These are phyloP conservation scores for Extremus antarcticus DNA, from an alignment of 495 filamentous ascomycete species.

Conservation along the genomic window DNA sequence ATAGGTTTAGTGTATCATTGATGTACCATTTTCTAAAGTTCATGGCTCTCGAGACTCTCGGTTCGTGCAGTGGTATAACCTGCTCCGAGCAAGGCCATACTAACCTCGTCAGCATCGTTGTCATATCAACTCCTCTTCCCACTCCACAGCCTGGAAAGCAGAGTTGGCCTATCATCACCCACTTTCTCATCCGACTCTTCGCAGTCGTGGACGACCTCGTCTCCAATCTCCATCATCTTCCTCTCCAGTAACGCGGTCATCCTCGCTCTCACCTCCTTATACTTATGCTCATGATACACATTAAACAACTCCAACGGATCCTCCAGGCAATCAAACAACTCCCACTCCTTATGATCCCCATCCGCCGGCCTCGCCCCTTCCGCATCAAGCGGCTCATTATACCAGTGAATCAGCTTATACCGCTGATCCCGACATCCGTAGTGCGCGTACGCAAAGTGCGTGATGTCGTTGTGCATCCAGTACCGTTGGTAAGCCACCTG, in stretches of 20 bases:
- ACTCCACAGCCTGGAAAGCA: background rate
- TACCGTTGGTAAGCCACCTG: constrained; percentile 39
- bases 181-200: background rate
- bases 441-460: constrained; percentile 34
- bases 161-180: background rate
- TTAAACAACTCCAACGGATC: constrained; percentile 40
- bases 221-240: constrained; percentile 37
- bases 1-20: constrained; percentile 1
- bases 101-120: no score
- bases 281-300: constrained; percentile 27
- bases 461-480: constrained; percentile 38
- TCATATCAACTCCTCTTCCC: background rate
- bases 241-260: constrained; percentile 33
- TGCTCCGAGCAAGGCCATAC: no score
- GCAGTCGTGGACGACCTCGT: constrained; percentile 28
- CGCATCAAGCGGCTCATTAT: constrained; percentile 27
- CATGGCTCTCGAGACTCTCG: no score
- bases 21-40: background rate
- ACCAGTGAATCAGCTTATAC: constrained; percentile 41
- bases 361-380: constrained; percentile 9
- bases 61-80: no score
- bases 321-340: constrained; percentile 36
- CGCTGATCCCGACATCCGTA: constrained; percentile 35
- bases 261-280: constrained; percentile 26
- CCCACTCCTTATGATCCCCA: constrained; percentile 35